Evolutionary conservation across 345 rosid genomes (phyloP).

Genomic region (Isatis tinctoria): DNA sequence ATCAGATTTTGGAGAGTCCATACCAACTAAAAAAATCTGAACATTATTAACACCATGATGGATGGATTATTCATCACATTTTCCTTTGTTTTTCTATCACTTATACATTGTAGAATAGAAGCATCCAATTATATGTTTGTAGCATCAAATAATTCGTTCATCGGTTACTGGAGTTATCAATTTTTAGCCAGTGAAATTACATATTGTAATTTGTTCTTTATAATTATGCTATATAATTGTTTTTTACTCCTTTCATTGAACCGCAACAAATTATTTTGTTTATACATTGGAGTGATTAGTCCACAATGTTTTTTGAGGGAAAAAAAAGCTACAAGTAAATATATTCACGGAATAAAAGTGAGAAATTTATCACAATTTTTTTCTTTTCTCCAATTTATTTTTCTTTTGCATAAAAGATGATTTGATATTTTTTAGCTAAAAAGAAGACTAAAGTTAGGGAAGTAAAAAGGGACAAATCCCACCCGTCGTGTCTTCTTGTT

Average conservation of each 20-base stretch:
- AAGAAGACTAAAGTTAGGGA: constrained; percentile 7
- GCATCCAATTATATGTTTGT: neutral
- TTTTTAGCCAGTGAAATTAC: too few relatives aligned
- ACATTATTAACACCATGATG: neutral
- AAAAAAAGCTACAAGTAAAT: neutral
- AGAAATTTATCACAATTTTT: neutral
- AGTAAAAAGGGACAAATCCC: constrained; percentile 30
- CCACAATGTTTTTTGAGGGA: neutral
- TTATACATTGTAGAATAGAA: neutral
- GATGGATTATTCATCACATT: neutral
- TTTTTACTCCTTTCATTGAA: too few relatives aligned
- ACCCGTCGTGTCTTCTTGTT: constrained; percentile 38
- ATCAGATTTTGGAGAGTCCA: constrained; percentile 19
- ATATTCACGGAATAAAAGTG: constrained; percentile 26
- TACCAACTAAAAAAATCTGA: constrained; percentile 9
- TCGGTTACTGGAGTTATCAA: neutral
- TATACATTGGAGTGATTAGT: neutral
- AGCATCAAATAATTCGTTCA: neutral
- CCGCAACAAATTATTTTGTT: neutral
- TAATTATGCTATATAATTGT: too few relatives aligned
- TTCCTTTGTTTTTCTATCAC: neutral
- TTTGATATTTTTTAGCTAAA: constrained; percentile 5
- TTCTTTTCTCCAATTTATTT: neutral
- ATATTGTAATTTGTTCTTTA: too few relatives aligned
- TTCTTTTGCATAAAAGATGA: constrained; percentile 1